Percentiles rank a stretch among this genome's conserved stretches.
Conservation (phyloP, 495 filamentous ascomycete genomes). For the Penicillium cinerascens region DNA sequence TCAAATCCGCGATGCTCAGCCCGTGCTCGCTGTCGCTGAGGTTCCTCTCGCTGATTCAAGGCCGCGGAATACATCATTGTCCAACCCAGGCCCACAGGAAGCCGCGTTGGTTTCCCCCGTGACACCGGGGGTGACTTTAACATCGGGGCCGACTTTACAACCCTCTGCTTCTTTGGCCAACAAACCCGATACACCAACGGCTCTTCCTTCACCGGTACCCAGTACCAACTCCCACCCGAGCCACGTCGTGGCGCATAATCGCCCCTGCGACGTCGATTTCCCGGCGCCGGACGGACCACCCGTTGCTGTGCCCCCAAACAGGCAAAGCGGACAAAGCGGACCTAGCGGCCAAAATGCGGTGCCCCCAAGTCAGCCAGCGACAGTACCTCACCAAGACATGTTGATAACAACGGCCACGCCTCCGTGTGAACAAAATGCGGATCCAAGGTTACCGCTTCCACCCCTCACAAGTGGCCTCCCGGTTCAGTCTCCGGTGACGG, state of each 20-base stretch:
- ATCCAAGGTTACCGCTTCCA: background rate
- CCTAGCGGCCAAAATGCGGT: background rate
- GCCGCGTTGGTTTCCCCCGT: constrained; percentile 23
- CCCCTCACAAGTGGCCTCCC: background rate
- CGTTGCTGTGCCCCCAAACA: background rate
- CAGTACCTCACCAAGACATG: background rate
- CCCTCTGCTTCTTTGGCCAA: background rate
- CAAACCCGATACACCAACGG: constrained; percentile 2
- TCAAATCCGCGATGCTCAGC: background rate
- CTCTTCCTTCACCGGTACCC: constrained; percentile 17
- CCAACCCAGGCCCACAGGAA: background rate
- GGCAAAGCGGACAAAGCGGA: background rate
- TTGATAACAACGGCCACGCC: background rate
- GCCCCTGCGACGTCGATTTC: background rate
- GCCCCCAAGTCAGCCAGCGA: background rate
- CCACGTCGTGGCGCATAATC: constrained; percentile 2
- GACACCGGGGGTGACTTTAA: constrained; percentile 20
- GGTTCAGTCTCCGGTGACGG: background rate
- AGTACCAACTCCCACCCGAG: constrained; percentile 16
- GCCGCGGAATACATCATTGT: background rate
- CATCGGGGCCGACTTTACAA: constrained; percentile 15
- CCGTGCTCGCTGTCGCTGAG: too few relatives aligned
- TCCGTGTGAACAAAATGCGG: background rate
- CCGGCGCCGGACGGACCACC: background rate
- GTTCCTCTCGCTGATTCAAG: background rate